phyloP scores from a whole-genome alignment of 805 yeast genomes.

The Saccharomycopsis guyanensis region DNA sequence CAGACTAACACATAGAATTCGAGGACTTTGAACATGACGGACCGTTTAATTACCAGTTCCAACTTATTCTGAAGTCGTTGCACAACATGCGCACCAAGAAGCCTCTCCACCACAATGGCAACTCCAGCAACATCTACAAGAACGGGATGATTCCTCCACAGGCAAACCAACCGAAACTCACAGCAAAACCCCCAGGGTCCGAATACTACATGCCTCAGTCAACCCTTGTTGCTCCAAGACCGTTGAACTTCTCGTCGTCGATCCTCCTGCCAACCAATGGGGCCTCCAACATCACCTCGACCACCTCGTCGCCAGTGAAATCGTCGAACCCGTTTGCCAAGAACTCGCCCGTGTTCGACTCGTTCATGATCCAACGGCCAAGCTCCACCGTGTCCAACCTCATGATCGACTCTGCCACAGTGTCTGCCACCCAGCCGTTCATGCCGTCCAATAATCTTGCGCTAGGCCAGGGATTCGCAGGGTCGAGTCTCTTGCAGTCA shows the following conservation, averaged over 20 bases:
- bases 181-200: not conserved
- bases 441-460: not conserved
- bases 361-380: slow-evolving; percentile 9
- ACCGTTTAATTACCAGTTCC: slow-evolving; percentile 16
- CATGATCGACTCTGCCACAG: not conserved
- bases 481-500: not conserved
- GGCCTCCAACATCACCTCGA: not conserved
- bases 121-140: slow-evolving; percentile 1
- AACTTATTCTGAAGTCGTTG: slow-evolving; percentile 10
- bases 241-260: slow-evolving; percentile 2
- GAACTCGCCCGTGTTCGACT: slow-evolving; percentile 9
- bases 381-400: slow-evolving; percentile 6
- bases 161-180: slow-evolving; percentile 3
- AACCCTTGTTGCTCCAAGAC: slow-evolving; percentile 13
- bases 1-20: no score
- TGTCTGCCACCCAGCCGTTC: not conserved
- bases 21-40: slow-evolving; percentile 8
- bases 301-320: slow-evolving; percentile 4
- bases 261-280: not conserved
- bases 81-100: slow-evolving; percentile 11
- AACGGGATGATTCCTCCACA: not conserved
- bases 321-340: not conserved
- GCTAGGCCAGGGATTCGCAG: not conserved
- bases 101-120: not conserved
- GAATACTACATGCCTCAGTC: not conserved